Base-by-base conservation (phyloP, 495 filamentous ascomycete genomes). In the Penicillium silybi region DNA sequence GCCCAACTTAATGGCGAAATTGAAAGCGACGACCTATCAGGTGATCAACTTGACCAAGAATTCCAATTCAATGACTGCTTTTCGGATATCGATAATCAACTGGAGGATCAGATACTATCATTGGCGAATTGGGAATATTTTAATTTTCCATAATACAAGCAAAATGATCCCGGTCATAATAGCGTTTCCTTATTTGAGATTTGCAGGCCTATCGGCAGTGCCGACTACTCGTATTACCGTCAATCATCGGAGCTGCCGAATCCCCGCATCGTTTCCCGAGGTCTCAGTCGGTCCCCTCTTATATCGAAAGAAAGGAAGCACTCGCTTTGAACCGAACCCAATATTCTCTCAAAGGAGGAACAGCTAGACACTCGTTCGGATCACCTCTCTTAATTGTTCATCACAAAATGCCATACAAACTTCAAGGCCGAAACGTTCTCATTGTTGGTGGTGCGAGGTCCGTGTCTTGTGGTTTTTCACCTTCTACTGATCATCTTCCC, bases 361-460 rank as follows among this genome's bases (percentile, higher is more conserved):
- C n/a, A n/a, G n/a, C n/a, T n/a, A n/a, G n/a, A n/a, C n/a, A n/a
- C n/a, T n/a, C n/a, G n/a, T n/a, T n/a, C n/a, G n/a, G n/a, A n/a
- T n/a, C n/a, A n/a, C n/a, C n/a, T n/a, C n/a, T n/a, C n/a, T n/a
- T n/a, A n/a, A 7, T 9, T 15, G 16, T 23, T 23, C 22, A 5
- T 13, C 1, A 2, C 23, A 39, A 39, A 2, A 48, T 48, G 45
- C 45, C 45, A 2, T 48, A 48, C 19, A 48, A 48, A 15, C 45
- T 48, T 15, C 45, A 35, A 23, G 45, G 45, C 25, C 34, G 45
- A 11, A 48, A 48, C n/a, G 34, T 48, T 37, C 45, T 48, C 13
- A 39, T 48, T 27, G 45, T 48, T 23, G 45, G 45, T 16, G 45
- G 45, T 13, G 45, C 45, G 7, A 37, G 45, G 45, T 48, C n/a